phyloP scores from a whole-genome alignment of 2,329 filamentous ascomycete genomes.

The Mycosphaerelloides madeirae region DNA sequence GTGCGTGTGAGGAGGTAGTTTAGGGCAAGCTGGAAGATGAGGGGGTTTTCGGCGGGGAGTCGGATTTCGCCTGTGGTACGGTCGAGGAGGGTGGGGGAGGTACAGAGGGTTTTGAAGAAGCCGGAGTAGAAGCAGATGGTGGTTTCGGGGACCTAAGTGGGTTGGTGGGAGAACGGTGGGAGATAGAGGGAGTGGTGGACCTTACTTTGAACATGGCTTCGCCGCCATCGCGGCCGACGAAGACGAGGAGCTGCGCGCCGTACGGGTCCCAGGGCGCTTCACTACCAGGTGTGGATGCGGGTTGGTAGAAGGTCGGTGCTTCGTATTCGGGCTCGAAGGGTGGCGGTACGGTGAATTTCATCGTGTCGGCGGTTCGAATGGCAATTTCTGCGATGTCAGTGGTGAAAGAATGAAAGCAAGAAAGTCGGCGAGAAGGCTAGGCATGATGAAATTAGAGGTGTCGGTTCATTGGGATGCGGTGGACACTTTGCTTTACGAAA shows the following conservation, averaged over 20 bases:
- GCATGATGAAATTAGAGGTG: too few relatives aligned
- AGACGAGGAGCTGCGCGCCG: neutral
- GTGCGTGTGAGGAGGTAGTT: conserved; percentile 4
- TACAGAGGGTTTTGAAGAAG: conserved; percentile 16
- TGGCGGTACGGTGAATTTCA: too few relatives aligned
- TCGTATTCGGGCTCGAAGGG: too few relatives aligned
- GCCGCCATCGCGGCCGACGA: neutral
- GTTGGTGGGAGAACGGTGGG: neutral
- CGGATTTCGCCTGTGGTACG: conserved; percentile 2
- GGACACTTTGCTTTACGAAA: too few relatives aligned
- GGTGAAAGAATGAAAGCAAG: too few relatives aligned
- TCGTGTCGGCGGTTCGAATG: too few relatives aligned
- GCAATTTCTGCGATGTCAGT: too few relatives aligned
- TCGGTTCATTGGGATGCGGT: too few relatives aligned
- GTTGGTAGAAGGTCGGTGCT: too few relatives aligned
- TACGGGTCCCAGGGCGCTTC: conserved; percentile 1
- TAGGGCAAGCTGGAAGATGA: conserved; percentile 8
- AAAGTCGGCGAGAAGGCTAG: too few relatives aligned
- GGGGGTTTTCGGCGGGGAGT: conserved; percentile 10
- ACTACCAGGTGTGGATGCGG: conserved; percentile 5
- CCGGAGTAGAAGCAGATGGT: conserved; percentile 21
- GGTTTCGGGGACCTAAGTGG: neutral
- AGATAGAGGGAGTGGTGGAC: neutral
- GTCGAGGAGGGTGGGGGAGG: neutral
- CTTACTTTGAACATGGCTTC: neutral